These are phyloP conservation scores for Coprinellus aureogranulatus DNA, from an alignment of 768 basidiomycete genomes.

Conservation along the genomic window DNA sequence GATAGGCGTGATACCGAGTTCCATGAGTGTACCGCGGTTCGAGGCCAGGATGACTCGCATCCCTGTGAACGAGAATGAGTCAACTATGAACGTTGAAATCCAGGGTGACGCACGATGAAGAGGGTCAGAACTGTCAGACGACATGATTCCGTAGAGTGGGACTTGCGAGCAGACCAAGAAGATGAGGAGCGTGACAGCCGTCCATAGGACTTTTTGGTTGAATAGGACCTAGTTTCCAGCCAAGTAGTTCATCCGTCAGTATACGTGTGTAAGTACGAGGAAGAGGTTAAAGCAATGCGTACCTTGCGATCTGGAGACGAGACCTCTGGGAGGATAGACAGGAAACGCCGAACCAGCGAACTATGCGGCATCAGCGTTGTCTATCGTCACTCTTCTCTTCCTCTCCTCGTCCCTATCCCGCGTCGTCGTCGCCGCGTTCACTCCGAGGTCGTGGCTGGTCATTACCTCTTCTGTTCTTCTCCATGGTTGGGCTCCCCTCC, in stretches of 20 bases:
- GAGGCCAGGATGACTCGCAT: slow-evolving; percentile 99
- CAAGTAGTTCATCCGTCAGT: too few species aligned
- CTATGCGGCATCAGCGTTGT: slow-evolving; percentile 85
- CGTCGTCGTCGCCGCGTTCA: too few species aligned
- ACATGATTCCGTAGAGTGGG: slow-evolving; percentile 99
- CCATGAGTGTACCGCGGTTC: slow-evolving; percentile 98
- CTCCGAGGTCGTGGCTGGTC: too few species aligned
- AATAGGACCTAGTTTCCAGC: slow-evolving; percentile 77
- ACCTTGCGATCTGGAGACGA: slow-evolving; percentile 98
- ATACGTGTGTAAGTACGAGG: too few species aligned
- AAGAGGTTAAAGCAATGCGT: slow-evolving; percentile 9
- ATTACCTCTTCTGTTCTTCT: too few species aligned
- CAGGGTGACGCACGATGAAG: slow-evolving; percentile 82
- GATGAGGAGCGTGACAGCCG: slow-evolving; percentile 97
- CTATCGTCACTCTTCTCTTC: too few species aligned
- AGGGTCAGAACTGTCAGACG: slow-evolving; percentile 97
- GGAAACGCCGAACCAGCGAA: slow-evolving; percentile 97
- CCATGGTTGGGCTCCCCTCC: too few species aligned
- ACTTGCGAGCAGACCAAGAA: slow-evolving; percentile 99
- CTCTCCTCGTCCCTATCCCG: too few species aligned
- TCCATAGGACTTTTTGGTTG: slow-evolving; percentile 99
- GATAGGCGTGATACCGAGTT: slow-evolving; percentile 96
- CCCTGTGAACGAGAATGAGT: too few species aligned
- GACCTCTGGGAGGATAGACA: slow-evolving; percentile 94
- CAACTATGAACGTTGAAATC: too few species aligned